These are phyloP conservation scores for Pistacia atlantica DNA, from an alignment of 345 rosid species.

Conservation along the genomic window DNA sequence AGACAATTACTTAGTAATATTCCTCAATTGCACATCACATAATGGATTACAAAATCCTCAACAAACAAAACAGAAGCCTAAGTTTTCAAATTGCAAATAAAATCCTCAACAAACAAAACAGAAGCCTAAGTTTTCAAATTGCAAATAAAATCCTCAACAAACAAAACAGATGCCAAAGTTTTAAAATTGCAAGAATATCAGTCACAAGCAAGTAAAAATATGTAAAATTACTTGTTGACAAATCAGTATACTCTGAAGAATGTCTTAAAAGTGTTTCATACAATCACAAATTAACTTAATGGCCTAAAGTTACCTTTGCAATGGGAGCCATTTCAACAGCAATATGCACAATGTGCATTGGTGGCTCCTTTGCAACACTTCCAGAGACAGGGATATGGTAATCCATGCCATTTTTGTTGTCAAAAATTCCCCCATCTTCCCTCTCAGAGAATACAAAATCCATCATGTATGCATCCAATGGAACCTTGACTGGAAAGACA, in stretches of 20 bases:
- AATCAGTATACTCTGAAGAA: neutral
- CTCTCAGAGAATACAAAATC: constrained; percentile 96
- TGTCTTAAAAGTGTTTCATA: neutral
- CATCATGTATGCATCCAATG: constrained; percentile 91
- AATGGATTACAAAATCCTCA: neutral
- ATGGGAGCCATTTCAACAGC: constrained; percentile 98
- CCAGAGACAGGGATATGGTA: constrained; percentile 83
- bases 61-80: neutral
- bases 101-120: neutral
- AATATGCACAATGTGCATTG: constrained; percentile 87
- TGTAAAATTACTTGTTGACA: neutral
- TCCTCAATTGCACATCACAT: neutral
- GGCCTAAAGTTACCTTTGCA: constrained; percentile 63
- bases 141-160: too few species aligned
- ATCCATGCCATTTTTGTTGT: constrained; percentile 78
- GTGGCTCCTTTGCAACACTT: constrained; percentile 79
- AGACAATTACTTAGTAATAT: neutral
- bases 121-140: neutral
- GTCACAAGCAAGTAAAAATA: constrained; percentile 1
- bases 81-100: neutral
- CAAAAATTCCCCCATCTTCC: constrained; percentile 83
- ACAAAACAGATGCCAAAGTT: neutral
- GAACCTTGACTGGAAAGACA: constrained; percentile 75
- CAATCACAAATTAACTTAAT: neutral
- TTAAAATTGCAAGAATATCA: neutral